Base-by-base conservation (phyloP, 768 basidiomycete genomes). In the Phylloporus arenicola region DNA sequence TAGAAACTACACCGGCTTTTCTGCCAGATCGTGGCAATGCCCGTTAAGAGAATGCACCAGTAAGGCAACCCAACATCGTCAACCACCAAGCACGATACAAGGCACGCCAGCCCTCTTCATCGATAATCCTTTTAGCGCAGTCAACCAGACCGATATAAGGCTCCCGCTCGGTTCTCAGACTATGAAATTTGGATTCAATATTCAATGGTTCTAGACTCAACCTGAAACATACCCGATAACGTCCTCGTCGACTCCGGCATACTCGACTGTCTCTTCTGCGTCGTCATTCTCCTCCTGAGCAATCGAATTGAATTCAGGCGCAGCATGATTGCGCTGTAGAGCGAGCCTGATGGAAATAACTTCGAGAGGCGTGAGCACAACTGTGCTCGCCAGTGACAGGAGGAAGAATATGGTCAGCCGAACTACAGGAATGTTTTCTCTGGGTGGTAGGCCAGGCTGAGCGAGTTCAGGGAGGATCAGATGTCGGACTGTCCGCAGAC, bases 1-100 rank as follows among this genome's bases (percentile, higher is more conserved):
- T 10, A 17, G 19, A 30, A 16, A 17, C 16, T n/a, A 30, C 29
- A 30, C 16, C n/a, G 29, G 24, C 24, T 6, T 3, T 13, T 12
- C 13, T 13, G 13, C 11, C 5, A 45, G 43, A 10, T 10, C 34
- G 12, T 12, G 43, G 31, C 20, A 16, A 25, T 16, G 35, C 9
- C 44, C 22, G 57, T 56, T 58, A 69, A 29, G 73, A 67, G 22
- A 72, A 64, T 44, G 81, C 79, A 54, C 79, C 83, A 43, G 63
- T 70, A 30, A 85, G 64, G 35, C 79, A 78, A 25, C 80, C 84
- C 35, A 88, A 57, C 65, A 86, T 71, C 4, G 86, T 88, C 44
- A 90, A 62, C 90, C 89, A 92, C 88, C 88, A 92, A 5, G 84
- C 90, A 30, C 89, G 83, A 62, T 88, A 90, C 47, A 93, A 64